These are phyloP conservation scores for sweet orange (Citrus sinensis) DNA, from an alignment of 345 rosid species.

Conservation along the genomic window DNA sequence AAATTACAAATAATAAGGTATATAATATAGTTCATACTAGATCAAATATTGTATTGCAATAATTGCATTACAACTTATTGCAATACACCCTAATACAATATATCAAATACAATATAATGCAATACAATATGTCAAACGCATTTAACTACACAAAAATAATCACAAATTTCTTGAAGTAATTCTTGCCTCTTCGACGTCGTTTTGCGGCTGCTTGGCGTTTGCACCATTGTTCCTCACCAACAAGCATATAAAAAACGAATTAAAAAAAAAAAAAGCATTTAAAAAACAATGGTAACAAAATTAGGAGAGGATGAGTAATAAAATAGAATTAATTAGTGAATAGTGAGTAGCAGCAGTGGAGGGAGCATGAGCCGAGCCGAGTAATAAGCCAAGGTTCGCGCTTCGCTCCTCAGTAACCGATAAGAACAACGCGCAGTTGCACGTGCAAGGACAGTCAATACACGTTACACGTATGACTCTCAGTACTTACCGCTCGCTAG, in stretches of 20 bases:
- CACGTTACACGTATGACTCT: slow-evolving; percentile 24
- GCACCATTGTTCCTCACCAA: background rate
- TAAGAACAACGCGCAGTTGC: slow-evolving; percentile 42
- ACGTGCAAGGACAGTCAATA: slow-evolving; percentile 51
- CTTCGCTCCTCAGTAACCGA: slow-evolving; percentile 42
- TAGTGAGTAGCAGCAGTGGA: too few species aligned
- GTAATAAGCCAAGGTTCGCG: slow-evolving; percentile 51
- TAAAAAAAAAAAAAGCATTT: too few species aligned
- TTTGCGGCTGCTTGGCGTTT: background rate
- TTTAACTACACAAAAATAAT: background rate
- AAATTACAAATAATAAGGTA: too few species aligned
- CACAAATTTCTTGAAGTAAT: background rate
- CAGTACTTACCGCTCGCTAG: background rate
- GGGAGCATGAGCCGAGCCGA: slow-evolving; percentile 47
- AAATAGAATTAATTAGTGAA: background rate
- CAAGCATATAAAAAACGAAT: background rate
- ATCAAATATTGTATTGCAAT: too few species aligned
- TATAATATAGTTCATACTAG: too few species aligned
- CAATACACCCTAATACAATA: too few species aligned
- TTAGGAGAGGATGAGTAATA: too few species aligned
- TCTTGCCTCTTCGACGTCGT: background rate
- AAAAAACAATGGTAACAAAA: background rate
- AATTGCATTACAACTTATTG: too few species aligned
- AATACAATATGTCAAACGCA: background rate
- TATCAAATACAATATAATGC: background rate